These are phyloP conservation scores for Lotus japonicus DNA, from an alignment of 306 rosid genomes.

Conservation along the genomic window DNA sequence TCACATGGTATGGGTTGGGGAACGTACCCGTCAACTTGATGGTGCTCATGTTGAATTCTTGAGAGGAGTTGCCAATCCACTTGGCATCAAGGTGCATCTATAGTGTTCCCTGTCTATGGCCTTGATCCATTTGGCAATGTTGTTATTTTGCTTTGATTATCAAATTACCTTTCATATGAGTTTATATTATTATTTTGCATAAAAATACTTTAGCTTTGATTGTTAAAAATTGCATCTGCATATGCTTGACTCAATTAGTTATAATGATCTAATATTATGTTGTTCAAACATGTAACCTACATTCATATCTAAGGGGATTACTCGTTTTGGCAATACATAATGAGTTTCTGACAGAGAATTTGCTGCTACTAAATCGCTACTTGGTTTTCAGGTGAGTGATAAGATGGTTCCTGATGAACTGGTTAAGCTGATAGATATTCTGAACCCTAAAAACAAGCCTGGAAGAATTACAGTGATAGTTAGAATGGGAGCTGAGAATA, in stretches of 20 bases:
- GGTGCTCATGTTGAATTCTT: slow-evolving; percentile 58
- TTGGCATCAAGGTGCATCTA: slow-evolving; percentile 46
- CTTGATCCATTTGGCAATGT: neutral
- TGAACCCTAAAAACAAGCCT: slow-evolving; percentile 48
- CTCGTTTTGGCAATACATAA: neutral
- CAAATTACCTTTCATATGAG: slow-evolving; percentile 5
- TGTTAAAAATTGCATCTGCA: neutral
- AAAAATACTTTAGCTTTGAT: neutral
- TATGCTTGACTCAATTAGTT: neutral
- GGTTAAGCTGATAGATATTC: slow-evolving; percentile 40
- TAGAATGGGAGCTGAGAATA: slow-evolving; percentile 58
- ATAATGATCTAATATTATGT: neutral
- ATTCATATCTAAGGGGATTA: neutral
- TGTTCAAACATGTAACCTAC: neutral
- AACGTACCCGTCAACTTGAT: slow-evolving; percentile 54
- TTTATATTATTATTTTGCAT: neutral
- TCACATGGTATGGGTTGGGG: slow-evolving; percentile 59
- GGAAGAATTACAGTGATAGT: slow-evolving; percentile 49
- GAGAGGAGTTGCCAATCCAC: slow-evolving; percentile 53
- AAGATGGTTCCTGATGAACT: slow-evolving; percentile 50
- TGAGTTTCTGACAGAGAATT: neutral
- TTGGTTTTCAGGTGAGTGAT: slow-evolving; percentile 46
- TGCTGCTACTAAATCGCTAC: neutral
- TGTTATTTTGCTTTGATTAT: neutral
- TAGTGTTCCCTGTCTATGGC: neutral